phyloP scores from a whole-genome alignment of 1,284 basidiomycete genomes.

The Flammula alnicola region DNA sequence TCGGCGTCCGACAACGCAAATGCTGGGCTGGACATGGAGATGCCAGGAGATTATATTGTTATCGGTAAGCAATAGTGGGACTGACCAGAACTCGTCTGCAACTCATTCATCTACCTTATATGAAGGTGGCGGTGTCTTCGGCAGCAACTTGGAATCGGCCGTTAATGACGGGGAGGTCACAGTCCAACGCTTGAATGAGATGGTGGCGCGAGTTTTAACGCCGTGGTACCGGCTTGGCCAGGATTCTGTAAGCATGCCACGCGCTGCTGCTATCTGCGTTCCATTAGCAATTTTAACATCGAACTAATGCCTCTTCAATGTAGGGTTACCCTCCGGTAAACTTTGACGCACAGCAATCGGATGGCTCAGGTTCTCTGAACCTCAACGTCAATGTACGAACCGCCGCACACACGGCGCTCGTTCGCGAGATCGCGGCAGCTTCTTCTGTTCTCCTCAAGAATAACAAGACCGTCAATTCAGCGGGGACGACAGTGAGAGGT shows the following conservation, averaged over 20 bases:
- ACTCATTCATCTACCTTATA: neutral
- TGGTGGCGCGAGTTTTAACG: slow-evolving; percentile 69
- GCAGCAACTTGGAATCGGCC: slow-evolving; percentile 35
- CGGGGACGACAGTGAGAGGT: slow-evolving; percentile 41
- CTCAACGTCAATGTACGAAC: slow-evolving; percentile 65
- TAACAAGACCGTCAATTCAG: slow-evolving; percentile 39
- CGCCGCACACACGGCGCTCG: slow-evolving; percentile 56
- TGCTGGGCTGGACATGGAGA: slow-evolving; percentile 53
- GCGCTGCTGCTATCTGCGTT: too few species aligned
- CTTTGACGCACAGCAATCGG: slow-evolving; percentile 53
- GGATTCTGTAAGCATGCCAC: slow-evolving; percentile 37
- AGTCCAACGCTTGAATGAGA: slow-evolving; percentile 59
- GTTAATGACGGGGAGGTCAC: slow-evolving; percentile 49
- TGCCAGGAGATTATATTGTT: slow-evolving; percentile 49
- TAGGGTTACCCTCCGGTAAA: slow-evolving; percentile 59
- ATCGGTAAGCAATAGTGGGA: slow-evolving; percentile 41
- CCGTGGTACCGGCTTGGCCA: slow-evolving; percentile 64
- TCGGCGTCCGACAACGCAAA: slow-evolving; percentile 48
- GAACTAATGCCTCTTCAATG: slow-evolving; percentile 25
- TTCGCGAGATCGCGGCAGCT: slow-evolving; percentile 68
- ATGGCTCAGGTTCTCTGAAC: slow-evolving; percentile 51
- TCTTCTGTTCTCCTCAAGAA: slow-evolving; percentile 85
- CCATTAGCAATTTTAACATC: neutral
- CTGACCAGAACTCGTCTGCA: too few species aligned
- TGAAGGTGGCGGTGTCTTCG: slow-evolving; percentile 43